phyloP scores from a whole-genome alignment of 352 stramenopile species.

The Globisporangium abappressorium region DNA sequence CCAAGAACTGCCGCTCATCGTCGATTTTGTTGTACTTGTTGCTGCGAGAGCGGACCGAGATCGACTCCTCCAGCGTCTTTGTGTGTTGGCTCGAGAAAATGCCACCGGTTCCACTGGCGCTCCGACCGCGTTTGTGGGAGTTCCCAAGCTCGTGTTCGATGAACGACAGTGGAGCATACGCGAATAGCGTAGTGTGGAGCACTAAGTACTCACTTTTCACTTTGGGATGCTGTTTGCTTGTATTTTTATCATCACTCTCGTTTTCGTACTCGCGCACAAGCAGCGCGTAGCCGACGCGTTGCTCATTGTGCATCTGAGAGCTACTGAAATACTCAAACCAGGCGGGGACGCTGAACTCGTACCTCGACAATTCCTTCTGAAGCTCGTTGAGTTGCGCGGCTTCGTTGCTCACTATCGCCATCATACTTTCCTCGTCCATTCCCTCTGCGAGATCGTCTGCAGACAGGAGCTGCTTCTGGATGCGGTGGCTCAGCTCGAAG shows the following conservation, averaged over 20 bases:
- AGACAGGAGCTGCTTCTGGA: slow-evolving; percentile 14
- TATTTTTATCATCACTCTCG: neutral
- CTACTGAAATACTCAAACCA: slow-evolving; percentile 66
- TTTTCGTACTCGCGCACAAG: slow-evolving; percentile 26
- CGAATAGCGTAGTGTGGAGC: slow-evolving; percentile 32
- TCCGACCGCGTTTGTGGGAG: slow-evolving; percentile 14
- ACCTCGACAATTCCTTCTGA: slow-evolving; percentile 25
- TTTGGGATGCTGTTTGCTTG: neutral
- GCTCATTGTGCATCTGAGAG: slow-evolving; percentile 27
- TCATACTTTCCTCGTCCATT: neutral
- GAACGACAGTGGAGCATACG: slow-evolving; percentile 41
- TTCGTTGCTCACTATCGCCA: neutral
- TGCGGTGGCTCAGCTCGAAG: slow-evolving; percentile 41
- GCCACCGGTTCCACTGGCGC: neutral
- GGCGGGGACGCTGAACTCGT: slow-evolving; percentile 33
- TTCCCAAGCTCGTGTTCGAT: slow-evolving; percentile 29
- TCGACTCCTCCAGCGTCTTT: slow-evolving; percentile 28
- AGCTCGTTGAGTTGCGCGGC: slow-evolving; percentile 24
- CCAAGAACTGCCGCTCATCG: slow-evolving; percentile 38
- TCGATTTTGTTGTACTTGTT: slow-evolving; percentile 32
- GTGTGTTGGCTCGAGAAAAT: slow-evolving; percentile 21
- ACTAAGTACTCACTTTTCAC: slow-evolving; percentile 30
- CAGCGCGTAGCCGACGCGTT: slow-evolving; percentile 50
- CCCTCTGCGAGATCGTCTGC: neutral
- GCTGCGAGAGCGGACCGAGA: slow-evolving; percentile 35